Evolutionary conservation across 2,329 filamentous ascomycete species (phyloP).

Genomic region (Aspergillus sp.): DNA sequence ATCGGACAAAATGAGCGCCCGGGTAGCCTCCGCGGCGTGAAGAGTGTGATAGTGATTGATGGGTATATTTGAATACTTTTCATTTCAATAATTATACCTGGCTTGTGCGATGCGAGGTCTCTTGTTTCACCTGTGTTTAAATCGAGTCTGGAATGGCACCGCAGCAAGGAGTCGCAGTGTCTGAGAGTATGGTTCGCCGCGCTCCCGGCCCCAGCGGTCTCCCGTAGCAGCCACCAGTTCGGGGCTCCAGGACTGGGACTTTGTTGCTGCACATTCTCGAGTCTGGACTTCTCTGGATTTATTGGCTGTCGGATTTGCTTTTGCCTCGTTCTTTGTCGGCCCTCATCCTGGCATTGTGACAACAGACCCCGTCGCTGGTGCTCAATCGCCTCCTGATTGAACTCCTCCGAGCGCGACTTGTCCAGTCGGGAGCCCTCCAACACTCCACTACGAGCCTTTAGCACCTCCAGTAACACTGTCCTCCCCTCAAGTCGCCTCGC

Average conservation of each 20-base stretch:
- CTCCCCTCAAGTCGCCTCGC: constrained; percentile 11
- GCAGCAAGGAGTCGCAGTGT: not conserved
- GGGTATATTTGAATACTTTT: no score
- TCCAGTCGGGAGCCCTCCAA: constrained; percentile 8
- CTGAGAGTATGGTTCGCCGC: not conserved
- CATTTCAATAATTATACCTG: no score
- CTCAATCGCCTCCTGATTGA: constrained; percentile 9
- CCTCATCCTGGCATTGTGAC: not conserved
- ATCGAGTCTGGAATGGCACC: no score
- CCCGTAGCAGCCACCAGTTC: not conserved
- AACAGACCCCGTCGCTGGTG: not conserved
- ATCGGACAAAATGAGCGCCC: no score
- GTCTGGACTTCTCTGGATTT: constrained; percentile 1
- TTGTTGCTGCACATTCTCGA: not conserved
- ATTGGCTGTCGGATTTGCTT: constrained; percentile 5
- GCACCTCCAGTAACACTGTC: not conserved
- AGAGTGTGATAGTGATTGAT: no score
- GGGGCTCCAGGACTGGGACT: not conserved
- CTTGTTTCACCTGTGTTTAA: no score
- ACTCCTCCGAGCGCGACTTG: not conserved
- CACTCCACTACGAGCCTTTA: constrained; percentile 8
- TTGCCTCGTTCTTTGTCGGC: constrained; percentile 2
- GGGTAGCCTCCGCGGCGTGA: no score
- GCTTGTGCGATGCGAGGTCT: no score
- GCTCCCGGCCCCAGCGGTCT: not conserved